Percentiles rank a stretch among this genome's conserved stretches.
phyloP scores from a whole-genome alignment of 1,284 basidiomycete genomes.

The Irpex lacteus region DNA sequence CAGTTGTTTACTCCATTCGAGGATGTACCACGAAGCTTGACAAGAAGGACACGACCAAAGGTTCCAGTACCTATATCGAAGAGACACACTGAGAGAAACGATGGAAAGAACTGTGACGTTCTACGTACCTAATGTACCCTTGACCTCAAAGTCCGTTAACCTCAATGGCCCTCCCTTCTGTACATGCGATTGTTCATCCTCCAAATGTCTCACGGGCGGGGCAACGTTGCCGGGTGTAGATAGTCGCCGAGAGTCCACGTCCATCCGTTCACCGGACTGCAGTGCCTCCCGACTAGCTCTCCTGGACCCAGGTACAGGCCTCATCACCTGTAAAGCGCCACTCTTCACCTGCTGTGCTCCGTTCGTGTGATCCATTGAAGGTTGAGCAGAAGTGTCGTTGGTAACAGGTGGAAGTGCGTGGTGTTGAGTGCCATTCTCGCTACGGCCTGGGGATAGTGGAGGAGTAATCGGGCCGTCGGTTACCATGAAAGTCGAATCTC shows the following conservation, averaged over 20 bases:
- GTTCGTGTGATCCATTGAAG: slow-evolving; percentile 25
- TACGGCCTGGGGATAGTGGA: slow-evolving; percentile 36
- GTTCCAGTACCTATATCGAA: slow-evolving; percentile 78
- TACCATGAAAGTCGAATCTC: slow-evolving; percentile 26
- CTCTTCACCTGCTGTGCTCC: not conserved
- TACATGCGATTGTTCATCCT: slow-evolving; percentile 67
- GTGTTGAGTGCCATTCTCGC: slow-evolving; percentile 26
- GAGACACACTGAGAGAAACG: not conserved
- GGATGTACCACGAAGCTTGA: slow-evolving; percentile 55
- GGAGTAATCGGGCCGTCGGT: slow-evolving; percentile 38
- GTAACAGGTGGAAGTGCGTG: not conserved
- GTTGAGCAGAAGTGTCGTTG: slow-evolving; percentile 18
- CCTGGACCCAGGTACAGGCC: not conserved
- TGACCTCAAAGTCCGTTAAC: slow-evolving; percentile 77
- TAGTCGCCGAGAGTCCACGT: slow-evolving; percentile 21
- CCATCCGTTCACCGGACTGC: slow-evolving; percentile 24
- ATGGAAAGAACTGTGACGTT: not conserved
- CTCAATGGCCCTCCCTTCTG: slow-evolving; percentile 50
- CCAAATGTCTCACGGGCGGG: slow-evolving; percentile 55
- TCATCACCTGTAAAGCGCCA: not conserved
- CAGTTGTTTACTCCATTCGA: slow-evolving; percentile 52
- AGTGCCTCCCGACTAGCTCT: slow-evolving; percentile 12
- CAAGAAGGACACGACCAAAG: slow-evolving; percentile 89
- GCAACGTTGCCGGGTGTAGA: slow-evolving; percentile 28
- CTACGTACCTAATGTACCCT: slow-evolving; percentile 68